phyloP scores from a whole-genome alignment of 1,139 yeast genomes.

The Ogataea hybrid region DNA sequence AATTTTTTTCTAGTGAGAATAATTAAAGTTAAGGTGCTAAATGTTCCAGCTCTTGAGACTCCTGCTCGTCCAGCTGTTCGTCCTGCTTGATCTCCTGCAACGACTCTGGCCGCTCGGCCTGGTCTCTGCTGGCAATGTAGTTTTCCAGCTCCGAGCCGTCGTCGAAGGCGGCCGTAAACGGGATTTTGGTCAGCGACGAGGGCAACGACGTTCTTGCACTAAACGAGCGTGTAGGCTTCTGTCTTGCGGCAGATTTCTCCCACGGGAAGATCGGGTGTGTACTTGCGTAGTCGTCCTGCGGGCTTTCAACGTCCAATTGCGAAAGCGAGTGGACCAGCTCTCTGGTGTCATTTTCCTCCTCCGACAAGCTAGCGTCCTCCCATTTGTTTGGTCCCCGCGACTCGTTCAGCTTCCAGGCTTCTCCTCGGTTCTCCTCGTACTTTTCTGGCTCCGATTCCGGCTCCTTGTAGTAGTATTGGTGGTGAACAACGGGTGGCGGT shows the following conservation, averaged over 20 bases:
- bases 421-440: slow-evolving; percentile 32
- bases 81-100: slow-evolving; percentile 7
- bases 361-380: slow-evolving; percentile 27
- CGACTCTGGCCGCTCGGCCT: slow-evolving; percentile 3
- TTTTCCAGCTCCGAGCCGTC: slow-evolving; percentile 25
- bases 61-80: slow-evolving; percentile 9
- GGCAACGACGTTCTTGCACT: slow-evolving; percentile 8
- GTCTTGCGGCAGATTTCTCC: slow-evolving; percentile 29
- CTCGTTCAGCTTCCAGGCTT: slow-evolving; percentile 38
- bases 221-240: slow-evolving; percentile 22
- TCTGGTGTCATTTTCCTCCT: slow-evolving; percentile 8
- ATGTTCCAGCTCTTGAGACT: slow-evolving; percentile 5
- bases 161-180: slow-evolving; percentile 25
- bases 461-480: slow-evolving; percentile 19
- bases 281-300: slow-evolving; percentile 19
- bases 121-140: slow-evolving; percentile 13
- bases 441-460: slow-evolving; percentile 16
- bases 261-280: slow-evolving; percentile 44
- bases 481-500: slow-evolving; percentile 4
- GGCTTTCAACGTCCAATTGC: background rate
- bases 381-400: slow-evolving; percentile 30
- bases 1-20: slow-evolving; percentile 7
- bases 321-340: slow-evolving; percentile 1
- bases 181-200: slow-evolving; percentile 1
- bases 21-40: background rate